These are phyloP conservation scores for Sclerotinia sclerotiorum DNA, from an alignment of 2,329 filamentous ascomycete species.

Conservation along the genomic window DNA sequence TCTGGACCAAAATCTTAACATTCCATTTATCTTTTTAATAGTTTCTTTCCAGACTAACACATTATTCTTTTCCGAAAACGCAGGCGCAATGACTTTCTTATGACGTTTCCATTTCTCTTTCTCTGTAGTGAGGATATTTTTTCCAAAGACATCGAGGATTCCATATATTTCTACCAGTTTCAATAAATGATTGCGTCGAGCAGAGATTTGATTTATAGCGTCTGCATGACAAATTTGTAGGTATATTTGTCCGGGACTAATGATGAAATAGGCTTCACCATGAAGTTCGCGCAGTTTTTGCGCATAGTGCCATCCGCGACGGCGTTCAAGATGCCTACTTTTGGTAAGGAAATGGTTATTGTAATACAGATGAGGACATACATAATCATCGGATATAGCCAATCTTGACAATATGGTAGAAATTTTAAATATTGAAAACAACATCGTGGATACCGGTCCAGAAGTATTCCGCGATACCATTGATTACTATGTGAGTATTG, in stretches of 20 bases:
- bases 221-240: not conserved
- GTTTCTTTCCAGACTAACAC: slow-evolving; percentile 63
- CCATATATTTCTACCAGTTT: slow-evolving; percentile 62
- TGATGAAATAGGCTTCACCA: not conserved
- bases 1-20: slow-evolving; percentile 48
- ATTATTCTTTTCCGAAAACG: slow-evolving; percentile 76
- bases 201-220: slow-evolving; percentile 60
- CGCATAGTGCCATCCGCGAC: not conserved
- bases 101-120: slow-evolving; percentile 69
- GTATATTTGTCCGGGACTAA: slow-evolving; percentile 1
- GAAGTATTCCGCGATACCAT: not conserved
- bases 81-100: slow-evolving; percentile 67
- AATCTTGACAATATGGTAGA: slow-evolving; percentile 9
- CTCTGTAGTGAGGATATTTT: slow-evolving; percentile 70
- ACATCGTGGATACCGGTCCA: not conserved
- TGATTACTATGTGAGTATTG: not conserved
- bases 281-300: not conserved
- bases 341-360: not conserved
- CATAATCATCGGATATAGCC: slow-evolving; percentile 3
- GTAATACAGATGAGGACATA: not conserved
- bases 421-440: not conserved
- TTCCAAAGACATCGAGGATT: slow-evolving; percentile 64
- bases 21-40: slow-evolving; percentile 60
- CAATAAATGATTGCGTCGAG: slow-evolving; percentile 67
- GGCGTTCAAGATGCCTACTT: not conserved